phyloP scores from a whole-genome alignment of 306 rosid species.

The Rosa rugosa region DNA sequence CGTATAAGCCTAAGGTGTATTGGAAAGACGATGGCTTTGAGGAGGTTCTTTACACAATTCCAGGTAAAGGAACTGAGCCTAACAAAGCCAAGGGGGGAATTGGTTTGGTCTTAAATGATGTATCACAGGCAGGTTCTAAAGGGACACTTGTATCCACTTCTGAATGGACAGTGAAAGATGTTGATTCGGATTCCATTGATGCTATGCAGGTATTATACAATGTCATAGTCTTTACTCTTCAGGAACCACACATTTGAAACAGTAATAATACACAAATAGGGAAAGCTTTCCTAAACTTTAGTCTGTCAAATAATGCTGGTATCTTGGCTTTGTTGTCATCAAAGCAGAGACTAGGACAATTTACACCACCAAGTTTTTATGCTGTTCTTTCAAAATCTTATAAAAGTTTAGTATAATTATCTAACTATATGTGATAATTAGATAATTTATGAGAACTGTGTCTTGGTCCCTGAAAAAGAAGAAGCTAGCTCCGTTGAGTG shows the following conservation, averaged over 20 bases:
- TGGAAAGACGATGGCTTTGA: conserved; percentile 91
- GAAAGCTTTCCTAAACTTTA: background rate
- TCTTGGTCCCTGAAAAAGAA: background rate
- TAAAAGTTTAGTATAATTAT: background rate
- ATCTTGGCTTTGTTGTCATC: background rate
- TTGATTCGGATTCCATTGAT: conserved; percentile 83
- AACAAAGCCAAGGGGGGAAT: conserved; percentile 68
- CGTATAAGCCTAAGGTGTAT: conserved; percentile 82
- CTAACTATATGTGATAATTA: too few relatives aligned
- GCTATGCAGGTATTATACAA: conserved; percentile 70
- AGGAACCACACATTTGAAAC: background rate
- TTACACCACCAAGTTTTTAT: background rate
- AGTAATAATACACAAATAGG: background rate
- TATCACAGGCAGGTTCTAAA: conserved; percentile 45
- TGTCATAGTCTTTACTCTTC: background rate
- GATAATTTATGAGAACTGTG: background rate
- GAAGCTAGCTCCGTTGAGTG: background rate
- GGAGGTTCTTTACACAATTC: conserved; percentile 76
- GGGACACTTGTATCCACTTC: conserved; percentile 42
- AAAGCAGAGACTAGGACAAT: background rate
- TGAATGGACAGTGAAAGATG: conserved; percentile 79
- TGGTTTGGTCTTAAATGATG: conserved; percentile 73
- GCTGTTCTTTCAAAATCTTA: background rate
- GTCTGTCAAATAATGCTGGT: background rate
- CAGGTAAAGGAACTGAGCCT: conserved; percentile 35